Evolutionary conservation across 495 filamentous ascomycete species (phyloP), one percentile per base, ranked within the genome.

Genomic region (Aspergillus hancockii): DNA sequence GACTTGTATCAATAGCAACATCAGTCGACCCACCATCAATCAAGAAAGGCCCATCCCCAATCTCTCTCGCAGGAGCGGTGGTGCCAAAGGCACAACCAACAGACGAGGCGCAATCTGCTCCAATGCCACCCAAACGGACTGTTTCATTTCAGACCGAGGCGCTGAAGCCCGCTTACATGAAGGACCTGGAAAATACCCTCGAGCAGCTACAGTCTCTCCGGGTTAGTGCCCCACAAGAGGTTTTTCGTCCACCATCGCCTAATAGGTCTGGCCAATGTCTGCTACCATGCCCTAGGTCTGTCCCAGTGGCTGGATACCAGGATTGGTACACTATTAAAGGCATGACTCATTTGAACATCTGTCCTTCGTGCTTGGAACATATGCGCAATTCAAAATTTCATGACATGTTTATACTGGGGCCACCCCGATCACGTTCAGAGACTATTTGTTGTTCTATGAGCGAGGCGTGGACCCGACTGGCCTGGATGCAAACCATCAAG

Each of bases 301-400:
- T 72, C 4, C 75, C 75, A 7, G 74, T 78, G 9, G 64, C 74
- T 4, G 81, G 81, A 2, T 76, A 81, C 49, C 75, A 84, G 57
- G 86, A 89, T 61, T 90, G 88, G 88, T 84, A 84, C 60, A 88
- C 84, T 5, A 74, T 90, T 8, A 77, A 80, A 23, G 78, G 80
- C 8, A 74, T 81, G 52, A 70, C 76, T 6, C 72, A 77, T 34
- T 80, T 89, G 32, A 77, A 86, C 59, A 83, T 90, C 41, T 90
- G 88, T 52, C 87, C 87, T 1, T 76, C 75, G 8, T 90, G 88
- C 73, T 77, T 82, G 55, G 71, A 73, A 7, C 77, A 82, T 46
- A 76, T 89, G 57, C 79, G 74, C 18, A 72, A 81, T 32, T 83
- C 84, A 0, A 70, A 74, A 46, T 88, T 83, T 67, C 70, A 77